These are phyloP conservation scores for Ilyonectria robusta DNA, from an alignment of 2,329 filamentous ascomycete genomes.

Conservation along the genomic window DNA sequence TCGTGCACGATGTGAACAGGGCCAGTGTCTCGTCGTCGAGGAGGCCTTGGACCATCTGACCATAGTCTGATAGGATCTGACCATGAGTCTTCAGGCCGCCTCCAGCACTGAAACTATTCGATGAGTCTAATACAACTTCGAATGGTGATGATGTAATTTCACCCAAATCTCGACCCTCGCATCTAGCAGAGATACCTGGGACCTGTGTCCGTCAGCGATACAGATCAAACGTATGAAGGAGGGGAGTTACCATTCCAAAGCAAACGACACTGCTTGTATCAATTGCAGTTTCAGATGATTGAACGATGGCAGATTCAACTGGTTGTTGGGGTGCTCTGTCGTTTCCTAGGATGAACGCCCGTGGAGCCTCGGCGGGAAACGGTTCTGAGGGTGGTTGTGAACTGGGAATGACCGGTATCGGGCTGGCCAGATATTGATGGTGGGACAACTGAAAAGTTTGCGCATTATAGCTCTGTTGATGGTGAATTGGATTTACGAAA, in stretches of 20 bases:
- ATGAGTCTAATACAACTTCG: conserved; percentile 14
- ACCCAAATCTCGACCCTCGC: not conserved
- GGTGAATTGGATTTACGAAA: not conserved
- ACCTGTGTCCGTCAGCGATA: conserved; percentile 5
- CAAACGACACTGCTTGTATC: conserved; percentile 12
- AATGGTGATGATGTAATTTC: not conserved
- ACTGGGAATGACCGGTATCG: accelerated
- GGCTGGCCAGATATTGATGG: not conserved
- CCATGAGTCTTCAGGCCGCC: not conserved
- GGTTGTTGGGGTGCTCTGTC: not conserved
- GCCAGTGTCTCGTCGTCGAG: conserved; percentile 26
- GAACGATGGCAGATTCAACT: not conserved
- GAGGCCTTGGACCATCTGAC: conserved; percentile 34
- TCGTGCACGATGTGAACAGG: conserved; percentile 5
- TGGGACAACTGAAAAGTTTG: not conserved
- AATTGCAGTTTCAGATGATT: not conserved
- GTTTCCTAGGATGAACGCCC: not conserved
- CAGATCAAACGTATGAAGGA: not conserved
- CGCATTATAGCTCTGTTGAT: not conserved
- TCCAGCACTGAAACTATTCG: conserved; percentile 6
- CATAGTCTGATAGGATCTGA: conserved; percentile 4
- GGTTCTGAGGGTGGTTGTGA: not conserved
- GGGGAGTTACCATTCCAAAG: conserved; percentile 32
- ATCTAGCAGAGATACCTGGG: conserved; percentile 10
- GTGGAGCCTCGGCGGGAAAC: not conserved